Base-by-base conservation (phyloP, 169 alveolate species). In the Plasmodium chabaudi region DNA sequence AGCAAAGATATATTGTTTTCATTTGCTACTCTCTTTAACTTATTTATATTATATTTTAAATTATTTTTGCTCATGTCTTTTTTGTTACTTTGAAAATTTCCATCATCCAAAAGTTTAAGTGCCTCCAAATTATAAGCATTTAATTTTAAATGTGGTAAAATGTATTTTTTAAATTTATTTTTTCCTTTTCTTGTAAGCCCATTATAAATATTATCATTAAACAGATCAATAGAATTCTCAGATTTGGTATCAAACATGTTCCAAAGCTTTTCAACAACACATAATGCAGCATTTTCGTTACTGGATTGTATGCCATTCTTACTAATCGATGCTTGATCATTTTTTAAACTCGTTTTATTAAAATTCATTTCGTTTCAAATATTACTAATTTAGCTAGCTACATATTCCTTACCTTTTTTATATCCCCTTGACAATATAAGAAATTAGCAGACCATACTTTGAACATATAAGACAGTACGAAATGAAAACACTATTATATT, bases 1-100 rank as follows among this genome's bases (percentile, higher is more conserved):
- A 82, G 9, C 61, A 82, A 27, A 15, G 65, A 12, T 51, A 82
- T 19, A 59, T 82, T 25, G 47, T 61, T 82, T 61, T 82, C 90
- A 60, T 56, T 69, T 39, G 90, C 72, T 42, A 82, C 21, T 42
- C 90, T 82, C 60, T 82, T 82, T 57, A 82, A 59, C 25, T 82
- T 72, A 39, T 27, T 55, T 3, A 34, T 34, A 34, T 34, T 34
- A 34, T 3, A 34, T 3, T 3, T 34, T 34, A 34, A 34, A 23
- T 21, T 60, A 67, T 68, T 82, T 21, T 39, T 39, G 15, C 13
- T 15, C 0, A 42, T 19, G 34, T 21, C 21, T 4, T 19, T 25
- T 27, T 82, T 47, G 61, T 21, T 61, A n/a, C 60, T 3, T 65
- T 34, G 15, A 17, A 21, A 27, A 19, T 57, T 60, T 53, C 56